Conservation (phyloP, 1,139 yeast genomes). For the Suhomyces yuchorum region DNA sequence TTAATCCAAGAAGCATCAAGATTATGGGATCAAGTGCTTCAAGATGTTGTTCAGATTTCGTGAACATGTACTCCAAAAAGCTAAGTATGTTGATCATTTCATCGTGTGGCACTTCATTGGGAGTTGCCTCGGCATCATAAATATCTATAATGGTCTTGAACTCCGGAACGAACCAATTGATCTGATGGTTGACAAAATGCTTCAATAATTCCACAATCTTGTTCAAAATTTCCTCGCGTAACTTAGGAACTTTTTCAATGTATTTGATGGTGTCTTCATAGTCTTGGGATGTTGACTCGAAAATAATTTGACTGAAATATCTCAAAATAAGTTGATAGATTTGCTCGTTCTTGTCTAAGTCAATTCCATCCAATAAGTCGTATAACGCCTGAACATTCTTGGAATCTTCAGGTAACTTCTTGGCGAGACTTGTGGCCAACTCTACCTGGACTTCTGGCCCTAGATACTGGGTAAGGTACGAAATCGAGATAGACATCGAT, state of each 20-base stretch:
- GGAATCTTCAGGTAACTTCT: slow-evolving; percentile 18
- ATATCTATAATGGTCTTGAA: slow-evolving; percentile 12
- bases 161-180: slow-evolving; percentile 27
- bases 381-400: slow-evolving; percentile 32
- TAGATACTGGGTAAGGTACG: slow-evolving; percentile 34
- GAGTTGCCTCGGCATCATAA: not conserved
- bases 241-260: slow-evolving; percentile 22
- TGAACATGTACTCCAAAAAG: slow-evolving; percentile 23
- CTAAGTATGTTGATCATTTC: slow-evolving; percentile 14
- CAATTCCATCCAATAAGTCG: slow-evolving; percentile 36
- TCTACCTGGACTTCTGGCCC: slow-evolving; percentile 28
- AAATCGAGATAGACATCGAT: slow-evolving; percentile 21
- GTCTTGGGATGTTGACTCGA: slow-evolving; percentile 10
- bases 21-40: slow-evolving; percentile 29
- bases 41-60: slow-evolving; percentile 5
- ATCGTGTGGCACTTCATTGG: slow-evolving; percentile 11
- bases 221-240: slow-evolving; percentile 22
- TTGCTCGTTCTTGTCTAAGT: slow-evolving; percentile 21
- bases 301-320: slow-evolving; percentile 15
- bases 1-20: slow-evolving; percentile 33
- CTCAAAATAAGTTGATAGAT: slow-evolving; percentile 26
- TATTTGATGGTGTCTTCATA: slow-evolving; percentile 22
- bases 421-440: slow-evolving; percentile 28
- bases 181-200: slow-evolving; percentile 18
- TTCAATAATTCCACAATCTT: slow-evolving; percentile 18